phyloP scores from a whole-genome alignment of 257 asterid species.

The Solanum lycopersicoides region DNA sequence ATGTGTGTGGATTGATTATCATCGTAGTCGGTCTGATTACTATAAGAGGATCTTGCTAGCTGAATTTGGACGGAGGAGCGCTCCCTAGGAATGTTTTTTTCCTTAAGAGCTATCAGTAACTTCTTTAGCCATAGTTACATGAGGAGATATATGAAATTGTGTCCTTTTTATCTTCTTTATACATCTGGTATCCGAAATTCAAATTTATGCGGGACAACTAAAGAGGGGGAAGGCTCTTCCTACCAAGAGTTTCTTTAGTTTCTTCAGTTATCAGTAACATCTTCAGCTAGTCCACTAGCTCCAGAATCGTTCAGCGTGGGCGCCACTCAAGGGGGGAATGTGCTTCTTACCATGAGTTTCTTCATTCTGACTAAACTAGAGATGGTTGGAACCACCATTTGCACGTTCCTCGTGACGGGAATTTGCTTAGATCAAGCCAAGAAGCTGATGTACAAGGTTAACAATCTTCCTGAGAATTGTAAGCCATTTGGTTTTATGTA shows the following conservation, averaged over 20 bases:
- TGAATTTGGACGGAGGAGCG: constrained; percentile 17
- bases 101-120: background rate
- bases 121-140: background rate
- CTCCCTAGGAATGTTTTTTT: background rate
- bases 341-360: background rate
- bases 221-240: background rate
- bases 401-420: background rate
- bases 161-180: background rate
- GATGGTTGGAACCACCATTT: background rate
- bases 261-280: background rate
- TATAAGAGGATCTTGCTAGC: constrained; percentile 46
- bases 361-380: background rate
- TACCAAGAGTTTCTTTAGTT: background rate
- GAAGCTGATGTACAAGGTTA: background rate
- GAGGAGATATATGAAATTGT: background rate
- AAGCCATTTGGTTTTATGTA: background rate
- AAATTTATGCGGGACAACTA: background rate
- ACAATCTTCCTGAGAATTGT: background rate
- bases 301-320: background rate
- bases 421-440: background rate
- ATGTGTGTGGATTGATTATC: constrained; percentile 89
- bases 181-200: background rate
- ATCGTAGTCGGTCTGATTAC: constrained; percentile 52
- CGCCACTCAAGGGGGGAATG: background rate
- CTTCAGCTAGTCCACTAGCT: background rate